A percentile compares a stretch with the other conserved stretches of the same genome.
These are phyloP conservation scores for Anethum foeniculum DNA, from an alignment of 140 eudicot genomes.

Conservation along the genomic window DNA sequence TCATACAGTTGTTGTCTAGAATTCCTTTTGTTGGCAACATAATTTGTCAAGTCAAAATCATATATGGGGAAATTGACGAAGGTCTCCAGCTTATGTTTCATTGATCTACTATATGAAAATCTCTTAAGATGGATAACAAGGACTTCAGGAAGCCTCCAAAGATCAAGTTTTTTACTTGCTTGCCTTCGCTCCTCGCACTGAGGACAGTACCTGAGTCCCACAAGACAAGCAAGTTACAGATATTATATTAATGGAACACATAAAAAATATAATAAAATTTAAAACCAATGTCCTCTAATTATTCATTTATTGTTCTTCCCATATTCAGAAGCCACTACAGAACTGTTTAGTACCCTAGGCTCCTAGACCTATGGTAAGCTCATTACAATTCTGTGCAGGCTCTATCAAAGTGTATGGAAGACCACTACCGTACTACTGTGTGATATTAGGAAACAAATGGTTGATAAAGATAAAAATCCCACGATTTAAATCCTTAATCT, in stretches of 20 bases:
- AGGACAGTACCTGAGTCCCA: slow-evolving; percentile 74
- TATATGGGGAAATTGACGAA: slow-evolving; percentile 88
- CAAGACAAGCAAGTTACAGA: not conserved
- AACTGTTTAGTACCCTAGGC: not conserved
- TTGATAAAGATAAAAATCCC: not conserved
- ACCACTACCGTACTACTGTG: not conserved
- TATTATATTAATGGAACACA: not conserved
- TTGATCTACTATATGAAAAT: slow-evolving; percentile 83
- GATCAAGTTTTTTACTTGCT: slow-evolving; percentile 94
- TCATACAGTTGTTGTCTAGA: slow-evolving; percentile 73
- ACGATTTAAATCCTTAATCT: not conserved
- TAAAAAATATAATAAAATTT: not conserved
- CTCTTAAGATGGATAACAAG: slow-evolving; percentile 91
- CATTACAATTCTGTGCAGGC: not conserved
- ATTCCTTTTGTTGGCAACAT: slow-evolving; percentile 80
- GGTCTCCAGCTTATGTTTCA: slow-evolving; percentile 94
- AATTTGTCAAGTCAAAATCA: slow-evolving; percentile 85
- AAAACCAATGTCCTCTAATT: not conserved
- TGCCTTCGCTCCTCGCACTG: slow-evolving; percentile 94
- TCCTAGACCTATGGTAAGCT: not conserved
- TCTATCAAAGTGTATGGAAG: not conserved
- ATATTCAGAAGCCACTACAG: not conserved
- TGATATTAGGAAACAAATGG: not conserved
- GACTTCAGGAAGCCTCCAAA: slow-evolving; percentile 98
- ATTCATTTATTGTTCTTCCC: not conserved